Evolutionary conservation across 768 basidiomycete genomes (phyloP).

Genomic region (Roridomyces roridus): DNA sequence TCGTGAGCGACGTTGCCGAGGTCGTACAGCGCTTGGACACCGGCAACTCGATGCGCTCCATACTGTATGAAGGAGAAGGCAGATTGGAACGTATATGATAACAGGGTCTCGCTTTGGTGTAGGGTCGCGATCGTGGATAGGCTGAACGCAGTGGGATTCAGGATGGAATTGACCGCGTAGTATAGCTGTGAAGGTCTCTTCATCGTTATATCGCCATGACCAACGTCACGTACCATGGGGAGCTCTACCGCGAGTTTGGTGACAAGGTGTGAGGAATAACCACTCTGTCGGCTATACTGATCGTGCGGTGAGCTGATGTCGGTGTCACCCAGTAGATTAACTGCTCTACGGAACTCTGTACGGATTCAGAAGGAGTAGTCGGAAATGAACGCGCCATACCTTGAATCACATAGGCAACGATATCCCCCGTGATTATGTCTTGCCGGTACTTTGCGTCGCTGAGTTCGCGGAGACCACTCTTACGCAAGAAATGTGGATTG

Average conservation of each 20-base stretch:
- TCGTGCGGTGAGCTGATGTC: slow-evolving; percentile 10
- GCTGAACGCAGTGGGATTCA: slow-evolving; percentile 12
- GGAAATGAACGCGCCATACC: background rate
- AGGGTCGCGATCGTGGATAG: slow-evolving; percentile 16
- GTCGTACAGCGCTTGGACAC: slow-evolving; percentile 15
- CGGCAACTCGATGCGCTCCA: background rate
- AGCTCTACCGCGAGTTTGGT: slow-evolving; percentile 10
- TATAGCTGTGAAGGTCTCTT: slow-evolving; percentile 5
- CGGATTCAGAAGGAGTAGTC: background rate
- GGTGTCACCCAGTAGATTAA: slow-evolving; percentile 10
- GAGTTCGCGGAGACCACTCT: slow-evolving; percentile 12
- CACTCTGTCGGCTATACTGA: background rate
- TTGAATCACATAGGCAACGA: slow-evolving; percentile 12
- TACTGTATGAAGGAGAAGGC: background rate
- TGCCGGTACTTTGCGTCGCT: slow-evolving; percentile 18
- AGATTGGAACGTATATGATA: slow-evolving; percentile 8
- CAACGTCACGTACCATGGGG: slow-evolving; percentile 12
- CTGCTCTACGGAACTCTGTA: slow-evolving; percentile 21
- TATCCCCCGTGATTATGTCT: slow-evolving; percentile 22
- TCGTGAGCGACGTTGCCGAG: slow-evolving; percentile 12
- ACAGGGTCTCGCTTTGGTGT: slow-evolving; percentile 13
- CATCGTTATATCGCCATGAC: too few relatives aligned
- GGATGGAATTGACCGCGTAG: slow-evolving; percentile 16
- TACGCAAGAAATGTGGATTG: slow-evolving; percentile 15
- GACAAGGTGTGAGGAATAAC: background rate